phyloP scores from a whole-genome alignment of 331 rosid species.

The Arachis monticola region DNA sequence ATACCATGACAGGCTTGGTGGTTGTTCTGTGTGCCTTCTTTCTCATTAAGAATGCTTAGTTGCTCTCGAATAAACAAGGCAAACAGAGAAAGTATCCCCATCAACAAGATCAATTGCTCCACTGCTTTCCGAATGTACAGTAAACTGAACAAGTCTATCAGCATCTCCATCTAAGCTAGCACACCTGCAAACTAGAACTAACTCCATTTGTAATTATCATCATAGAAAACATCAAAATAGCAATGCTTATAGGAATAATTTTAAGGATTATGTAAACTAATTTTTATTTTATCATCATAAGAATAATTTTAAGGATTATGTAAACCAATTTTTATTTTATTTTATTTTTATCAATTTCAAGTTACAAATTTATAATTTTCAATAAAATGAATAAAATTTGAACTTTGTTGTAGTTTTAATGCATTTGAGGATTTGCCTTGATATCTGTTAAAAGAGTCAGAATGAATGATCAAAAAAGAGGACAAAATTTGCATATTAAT shows the following conservation, averaged over 20 bases:
- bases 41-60: slow-evolving; percentile 59
- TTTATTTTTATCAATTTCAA: no score
- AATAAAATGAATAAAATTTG: no score
- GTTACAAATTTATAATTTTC: no score
- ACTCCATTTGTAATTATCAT: slow-evolving; percentile 30
- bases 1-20: slow-evolving; percentile 67
- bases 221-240: slow-evolving; percentile 25
- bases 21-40: slow-evolving; percentile 39
- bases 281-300: no score
- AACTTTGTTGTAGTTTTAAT: no score
- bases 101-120: slow-evolving; percentile 69
- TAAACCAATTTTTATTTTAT: no score
- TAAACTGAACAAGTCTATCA: slow-evolving; percentile 37
- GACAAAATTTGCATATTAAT: no score
- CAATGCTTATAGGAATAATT: not conserved
- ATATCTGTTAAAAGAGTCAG: no score
- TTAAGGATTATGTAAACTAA: no score
- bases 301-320: no score
- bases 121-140: slow-evolving; percentile 57
- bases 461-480: no score
- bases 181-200: slow-evolving; percentile 84
- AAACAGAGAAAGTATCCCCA: slow-evolving; percentile 86
- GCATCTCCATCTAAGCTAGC: slow-evolving; percentile 99
- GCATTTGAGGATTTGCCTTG: no score
- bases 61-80: slow-evolving; percentile 83